phyloP scores from a whole-genome alignment of 441 rosid species.

The Macaranga tanarius region DNA sequence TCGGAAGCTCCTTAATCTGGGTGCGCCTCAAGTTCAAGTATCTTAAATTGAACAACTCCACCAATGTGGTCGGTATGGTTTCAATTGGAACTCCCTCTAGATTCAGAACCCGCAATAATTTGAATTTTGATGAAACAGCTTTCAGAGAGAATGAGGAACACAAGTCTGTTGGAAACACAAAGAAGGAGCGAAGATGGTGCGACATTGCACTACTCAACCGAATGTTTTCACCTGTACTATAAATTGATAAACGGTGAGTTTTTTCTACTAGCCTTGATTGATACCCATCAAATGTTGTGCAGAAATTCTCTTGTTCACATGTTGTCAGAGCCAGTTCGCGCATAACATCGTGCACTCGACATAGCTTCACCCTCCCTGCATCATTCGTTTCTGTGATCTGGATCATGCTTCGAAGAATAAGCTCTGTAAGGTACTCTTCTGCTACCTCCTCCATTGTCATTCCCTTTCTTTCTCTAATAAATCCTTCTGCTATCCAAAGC shows the following conservation, averaged over 20 bases:
- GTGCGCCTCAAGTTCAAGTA: conserved; percentile 31
- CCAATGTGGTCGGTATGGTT: conserved; percentile 20
- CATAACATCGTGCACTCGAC: conserved; percentile 30
- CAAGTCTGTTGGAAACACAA: conserved; percentile 29
- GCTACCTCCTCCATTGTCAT: conserved; percentile 30
- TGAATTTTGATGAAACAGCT: conserved; percentile 21
- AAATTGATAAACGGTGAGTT: conserved; percentile 37
- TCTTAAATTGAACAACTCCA: conserved; percentile 27
- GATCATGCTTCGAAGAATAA: conserved; percentile 31
- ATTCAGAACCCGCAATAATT: conserved; percentile 24
- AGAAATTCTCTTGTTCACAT: conserved; percentile 26
- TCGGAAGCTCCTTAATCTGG: conserved; percentile 24
- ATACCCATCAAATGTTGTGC: conserved; percentile 22
- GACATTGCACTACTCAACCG: conserved; percentile 12
- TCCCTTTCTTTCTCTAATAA: conserved; percentile 26
- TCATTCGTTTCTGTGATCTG: conserved; percentile 21
- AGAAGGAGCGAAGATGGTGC: conserved; percentile 30
- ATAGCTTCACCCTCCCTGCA: conserved; percentile 22
- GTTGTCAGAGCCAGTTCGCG: conserved; percentile 26
- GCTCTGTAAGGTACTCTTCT: conserved; percentile 26
- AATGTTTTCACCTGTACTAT: conserved; percentile 17
- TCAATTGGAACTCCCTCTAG: conserved; percentile 26
- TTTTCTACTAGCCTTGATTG: conserved; percentile 30
- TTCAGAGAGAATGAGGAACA: conserved; percentile 24
- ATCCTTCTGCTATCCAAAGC: conserved; percentile 35